Conservation (phyloP, 106 monocot species). For the Allium sativum region DNA sequence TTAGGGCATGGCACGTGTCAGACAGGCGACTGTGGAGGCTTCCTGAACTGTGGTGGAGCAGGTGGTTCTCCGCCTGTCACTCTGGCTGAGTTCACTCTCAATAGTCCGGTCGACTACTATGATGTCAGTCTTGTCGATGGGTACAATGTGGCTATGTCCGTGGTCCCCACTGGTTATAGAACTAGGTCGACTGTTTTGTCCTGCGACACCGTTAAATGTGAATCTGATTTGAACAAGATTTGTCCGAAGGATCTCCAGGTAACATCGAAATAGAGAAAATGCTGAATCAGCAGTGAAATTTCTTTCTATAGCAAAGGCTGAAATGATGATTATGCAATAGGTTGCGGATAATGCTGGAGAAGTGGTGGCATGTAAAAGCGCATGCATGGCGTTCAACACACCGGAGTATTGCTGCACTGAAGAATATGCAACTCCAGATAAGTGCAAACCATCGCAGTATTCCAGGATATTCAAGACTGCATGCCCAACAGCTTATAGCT, state of each 20-base stretch:
- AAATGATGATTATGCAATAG: background rate
- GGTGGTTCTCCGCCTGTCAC: constrained; percentile 49
- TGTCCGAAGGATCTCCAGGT: constrained; percentile 16
- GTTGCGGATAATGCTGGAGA: constrained; percentile 1
- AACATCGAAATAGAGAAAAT: no score
- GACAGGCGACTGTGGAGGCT: constrained; percentile 48
- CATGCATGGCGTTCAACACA: constrained; percentile 32
- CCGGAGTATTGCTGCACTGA: constrained; percentile 38
- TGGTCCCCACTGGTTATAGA: constrained; percentile 19
- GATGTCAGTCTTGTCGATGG: constrained; percentile 60
- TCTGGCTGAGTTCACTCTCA: constrained; percentile 54
- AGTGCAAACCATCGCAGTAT: constrained; percentile 34
- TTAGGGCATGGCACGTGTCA: constrained; percentile 25
- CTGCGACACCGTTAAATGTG: constrained; percentile 5
- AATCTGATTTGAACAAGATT: constrained; percentile 5
- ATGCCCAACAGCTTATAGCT: constrained; percentile 36
- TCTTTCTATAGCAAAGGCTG: no score
- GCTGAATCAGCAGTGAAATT: no score
- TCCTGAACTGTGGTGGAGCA: constrained; percentile 21
- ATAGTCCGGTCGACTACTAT: constrained; percentile 31
- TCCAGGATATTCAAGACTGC: constrained; percentile 33
- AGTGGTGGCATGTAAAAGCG: constrained; percentile 46
- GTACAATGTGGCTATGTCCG: constrained; percentile 39
- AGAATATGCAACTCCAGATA: constrained; percentile 19
- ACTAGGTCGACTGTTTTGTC: background rate